Percentiles rank a stretch among this genome's conserved stretches.
Conservation (phyloP, 306 rosid species). For the Corylus avellana region DNA sequence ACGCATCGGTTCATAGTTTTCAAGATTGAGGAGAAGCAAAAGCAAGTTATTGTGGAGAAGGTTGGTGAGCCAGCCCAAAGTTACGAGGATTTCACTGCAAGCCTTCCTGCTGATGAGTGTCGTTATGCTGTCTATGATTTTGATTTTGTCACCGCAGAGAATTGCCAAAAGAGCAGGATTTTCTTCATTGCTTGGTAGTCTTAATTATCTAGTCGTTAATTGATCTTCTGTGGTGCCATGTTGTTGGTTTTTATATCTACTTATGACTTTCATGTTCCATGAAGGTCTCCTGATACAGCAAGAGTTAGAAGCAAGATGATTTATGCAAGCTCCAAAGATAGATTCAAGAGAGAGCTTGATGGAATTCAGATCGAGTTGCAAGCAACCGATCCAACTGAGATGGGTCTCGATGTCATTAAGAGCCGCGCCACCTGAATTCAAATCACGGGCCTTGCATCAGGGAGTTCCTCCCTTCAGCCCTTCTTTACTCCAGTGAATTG, state of each 20-base stretch:
- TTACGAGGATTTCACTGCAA: slow-evolving; percentile 68
- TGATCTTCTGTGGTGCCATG: neutral
- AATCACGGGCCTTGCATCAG: slow-evolving; percentile 27
- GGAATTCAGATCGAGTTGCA: slow-evolving; percentile 84
- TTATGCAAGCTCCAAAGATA: slow-evolving; percentile 88
- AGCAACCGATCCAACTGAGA: slow-evolving; percentile 88
- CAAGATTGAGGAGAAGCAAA: slow-evolving; percentile 88
- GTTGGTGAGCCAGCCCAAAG: slow-evolving; percentile 70
- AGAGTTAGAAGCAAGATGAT: slow-evolving; percentile 94
- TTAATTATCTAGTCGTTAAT: neutral
- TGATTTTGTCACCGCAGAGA: slow-evolving; percentile 75
- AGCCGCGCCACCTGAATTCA: slow-evolving; percentile 65
- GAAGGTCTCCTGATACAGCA: slow-evolving; percentile 80
- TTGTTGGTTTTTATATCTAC: neutral
- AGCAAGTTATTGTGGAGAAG: slow-evolving; percentile 81
- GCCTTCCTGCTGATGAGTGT: slow-evolving; percentile 80
- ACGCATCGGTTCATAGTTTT: slow-evolving; percentile 66
- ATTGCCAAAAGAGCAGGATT: slow-evolving; percentile 75
- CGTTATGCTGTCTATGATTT: slow-evolving; percentile 86
- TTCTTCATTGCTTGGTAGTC: slow-evolving; percentile 80
- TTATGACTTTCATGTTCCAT: slow-evolving; percentile 24
- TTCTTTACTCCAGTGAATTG: slow-evolving; percentile 30
- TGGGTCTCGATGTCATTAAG: slow-evolving; percentile 72
- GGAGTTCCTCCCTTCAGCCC: slow-evolving; percentile 31
- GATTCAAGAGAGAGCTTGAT: slow-evolving; percentile 94